Conservation (phyloP, 345 rosid species). For the Mangifera indica region DNA sequence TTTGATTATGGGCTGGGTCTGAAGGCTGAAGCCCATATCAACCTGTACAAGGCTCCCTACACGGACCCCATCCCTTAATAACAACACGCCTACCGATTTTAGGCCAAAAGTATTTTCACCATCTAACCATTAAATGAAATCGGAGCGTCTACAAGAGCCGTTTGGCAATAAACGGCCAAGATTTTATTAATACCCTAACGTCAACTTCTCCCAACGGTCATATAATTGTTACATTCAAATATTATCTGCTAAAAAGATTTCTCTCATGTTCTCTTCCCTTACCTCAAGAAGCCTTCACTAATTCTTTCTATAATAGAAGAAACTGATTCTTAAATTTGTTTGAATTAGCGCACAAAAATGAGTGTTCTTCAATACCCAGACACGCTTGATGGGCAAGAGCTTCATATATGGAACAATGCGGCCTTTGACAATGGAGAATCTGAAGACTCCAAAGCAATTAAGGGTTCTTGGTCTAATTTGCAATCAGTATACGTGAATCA, state of each 20-base stretch:
- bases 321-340: neutral
- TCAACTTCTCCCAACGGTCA: conserved; percentile 74
- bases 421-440: conserved; percentile 76
- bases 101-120: neutral
- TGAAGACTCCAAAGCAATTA: conserved; percentile 39
- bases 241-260: neutral
- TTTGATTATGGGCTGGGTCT: neutral
- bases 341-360: conserved; percentile 37
- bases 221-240: conserved; percentile 28
- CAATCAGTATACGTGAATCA: conserved; percentile 31
- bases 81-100: neutral
- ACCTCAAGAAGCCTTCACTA: neutral
- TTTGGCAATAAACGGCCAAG: conserved; percentile 44
- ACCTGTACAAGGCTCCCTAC: neutral
- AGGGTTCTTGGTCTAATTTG: conserved; percentile 50
- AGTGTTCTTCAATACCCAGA: conserved; percentile 51
- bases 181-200: conserved; percentile 46
- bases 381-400: conserved; percentile 41
- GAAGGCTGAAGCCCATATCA: neutral
- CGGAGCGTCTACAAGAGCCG: conserved; percentile 62
- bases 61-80: conserved; percentile 4
- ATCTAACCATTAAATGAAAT: conserved; percentile 39
- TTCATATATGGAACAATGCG: conserved; percentile 92
- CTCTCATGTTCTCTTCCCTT: neutral
- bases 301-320: neutral